Evolutionary conservation across 192 early-diverging fungal species (phyloP).

Genomic region (Mortierella hygrophila): DNA sequence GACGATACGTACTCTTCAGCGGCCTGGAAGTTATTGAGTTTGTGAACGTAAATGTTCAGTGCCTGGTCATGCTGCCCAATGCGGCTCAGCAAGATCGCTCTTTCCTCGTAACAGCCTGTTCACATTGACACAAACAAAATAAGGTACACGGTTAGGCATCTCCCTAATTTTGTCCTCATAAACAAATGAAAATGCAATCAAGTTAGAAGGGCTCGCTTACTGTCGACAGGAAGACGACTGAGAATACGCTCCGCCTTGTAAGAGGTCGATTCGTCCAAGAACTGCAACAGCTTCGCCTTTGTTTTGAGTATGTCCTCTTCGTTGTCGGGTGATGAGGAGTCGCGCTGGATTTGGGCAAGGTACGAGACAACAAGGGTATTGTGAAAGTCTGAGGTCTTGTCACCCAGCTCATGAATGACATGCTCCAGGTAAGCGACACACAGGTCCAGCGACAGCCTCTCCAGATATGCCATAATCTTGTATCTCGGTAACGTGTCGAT

Average conservation of each 20-base stretch:
- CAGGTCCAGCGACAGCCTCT: slow-evolving; percentile 71
- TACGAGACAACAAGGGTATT: slow-evolving; percentile 87
- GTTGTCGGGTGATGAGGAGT: slow-evolving; percentile 18
- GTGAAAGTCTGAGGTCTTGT: slow-evolving; percentile 79
- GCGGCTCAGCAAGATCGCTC: slow-evolving; percentile 82
- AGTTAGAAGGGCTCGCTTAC: slow-evolving; percentile 30
- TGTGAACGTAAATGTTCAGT: slow-evolving; percentile 84
- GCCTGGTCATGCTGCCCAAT: slow-evolving; percentile 92
- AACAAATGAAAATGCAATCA: too few relatives aligned
- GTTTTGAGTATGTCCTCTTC: slow-evolving; percentile 35
- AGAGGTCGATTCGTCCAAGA: slow-evolving; percentile 75
- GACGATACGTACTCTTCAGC: slow-evolving; percentile 72
- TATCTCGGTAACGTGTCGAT: slow-evolving; percentile 73
- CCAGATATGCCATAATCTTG: slow-evolving; percentile 76
- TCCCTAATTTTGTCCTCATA: not conserved
- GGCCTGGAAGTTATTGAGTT: slow-evolving; percentile 74
- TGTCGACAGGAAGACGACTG: slow-evolving; percentile 78
- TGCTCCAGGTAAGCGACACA: slow-evolving; percentile 85
- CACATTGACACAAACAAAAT: not conserved
- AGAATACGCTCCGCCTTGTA: slow-evolving; percentile 86
- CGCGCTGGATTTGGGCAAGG: slow-evolving; percentile 72
- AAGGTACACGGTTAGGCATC: not conserved
- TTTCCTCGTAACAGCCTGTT: slow-evolving; percentile 83
- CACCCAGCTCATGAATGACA: slow-evolving; percentile 78
- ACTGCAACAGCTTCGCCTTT: slow-evolving; percentile 65